Evolutionary conservation across 495 filamentous ascomycete genomes (phyloP).

Genomic region (Neurospora sp.): DNA sequence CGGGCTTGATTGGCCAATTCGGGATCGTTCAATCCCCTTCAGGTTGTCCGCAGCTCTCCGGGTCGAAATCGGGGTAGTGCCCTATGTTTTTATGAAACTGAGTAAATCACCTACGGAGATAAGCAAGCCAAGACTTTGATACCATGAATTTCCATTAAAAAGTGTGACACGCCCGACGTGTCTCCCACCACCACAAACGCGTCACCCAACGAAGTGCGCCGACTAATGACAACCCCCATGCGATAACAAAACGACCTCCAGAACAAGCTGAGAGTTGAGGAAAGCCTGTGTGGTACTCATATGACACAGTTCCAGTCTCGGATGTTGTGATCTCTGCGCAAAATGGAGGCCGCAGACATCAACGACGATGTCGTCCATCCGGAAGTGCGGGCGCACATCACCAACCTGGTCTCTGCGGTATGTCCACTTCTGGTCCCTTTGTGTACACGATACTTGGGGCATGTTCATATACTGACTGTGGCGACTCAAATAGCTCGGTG

Average conservation of each 20-base stretch:
- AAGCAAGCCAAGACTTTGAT: neutral
- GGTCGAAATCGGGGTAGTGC: neutral
- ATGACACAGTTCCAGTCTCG: neutral
- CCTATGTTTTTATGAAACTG: neutral
- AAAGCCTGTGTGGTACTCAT: neutral
- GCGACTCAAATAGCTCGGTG: constrained; percentile 59
- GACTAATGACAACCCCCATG: neutral
- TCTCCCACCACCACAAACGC: neutral
- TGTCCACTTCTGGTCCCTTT: constrained; percentile 21
- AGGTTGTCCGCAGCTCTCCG: neutral
- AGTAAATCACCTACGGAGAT: neutral
- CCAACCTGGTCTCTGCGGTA: constrained; percentile 85
- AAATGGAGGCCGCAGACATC: constrained; percentile 42
- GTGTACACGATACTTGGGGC: neutral
- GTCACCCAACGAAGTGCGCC: neutral
- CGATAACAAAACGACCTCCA: neutral
- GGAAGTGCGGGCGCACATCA: constrained; percentile 82
- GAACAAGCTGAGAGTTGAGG: neutral
- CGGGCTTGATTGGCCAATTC: neutral
- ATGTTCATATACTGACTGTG: neutral
- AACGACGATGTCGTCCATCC: constrained; percentile 59
- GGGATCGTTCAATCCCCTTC: neutral
- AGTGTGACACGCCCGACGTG: neutral
- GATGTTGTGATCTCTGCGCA: constrained; percentile 12
- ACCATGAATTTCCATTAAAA: neutral